phyloP scores from a whole-genome alignment of 176 grass and related monocot species.

The Hordeum marinum region DNA sequence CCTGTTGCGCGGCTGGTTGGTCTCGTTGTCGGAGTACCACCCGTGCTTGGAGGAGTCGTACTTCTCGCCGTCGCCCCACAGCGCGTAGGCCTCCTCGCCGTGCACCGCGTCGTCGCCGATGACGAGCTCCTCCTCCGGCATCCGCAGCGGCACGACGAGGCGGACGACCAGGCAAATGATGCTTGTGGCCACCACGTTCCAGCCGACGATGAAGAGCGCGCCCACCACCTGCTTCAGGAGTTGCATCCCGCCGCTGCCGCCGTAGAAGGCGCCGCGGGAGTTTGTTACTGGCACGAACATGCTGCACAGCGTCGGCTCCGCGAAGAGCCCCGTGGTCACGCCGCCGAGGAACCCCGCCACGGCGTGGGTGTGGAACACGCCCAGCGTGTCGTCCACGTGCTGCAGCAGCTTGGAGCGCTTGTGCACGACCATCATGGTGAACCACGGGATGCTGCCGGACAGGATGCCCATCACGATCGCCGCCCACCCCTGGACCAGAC shows the following conservation, averaged over 20 bases:
- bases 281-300: conserved; percentile 70
- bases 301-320: conserved; percentile 59
- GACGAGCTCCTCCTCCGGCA: conserved; percentile 71
- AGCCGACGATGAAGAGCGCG: conserved; percentile 64
- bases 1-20: conserved; percentile 21
- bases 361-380: conserved; percentile 92
- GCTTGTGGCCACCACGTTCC: conserved; percentile 75
- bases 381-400: conserved; percentile 83
- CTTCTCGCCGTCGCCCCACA: conserved; percentile 96
- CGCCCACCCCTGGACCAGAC: conserved; percentile 39
- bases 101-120: conserved; percentile 90
- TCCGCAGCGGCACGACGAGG: conserved; percentile 50
- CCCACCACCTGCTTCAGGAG: conserved; percentile 61
- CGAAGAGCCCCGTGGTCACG: conserved; percentile 69
- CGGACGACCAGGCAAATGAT: conserved; percentile 58
- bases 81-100: conserved; percentile 53
- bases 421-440: conserved; percentile 99
- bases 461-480: conserved; percentile 73
- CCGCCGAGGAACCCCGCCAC: conserved; percentile 85
- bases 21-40: conserved; percentile 21
- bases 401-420: conserved; percentile 66
- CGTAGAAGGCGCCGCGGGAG: conserved; percentile 76
- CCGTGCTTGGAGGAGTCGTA: conserved; percentile 35
- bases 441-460: conserved; percentile 92
- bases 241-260: conserved; percentile 51